Conservation (phyloP, 192 early-diverging fungal genomes). For the Coemansia brasiliensis region DNA sequence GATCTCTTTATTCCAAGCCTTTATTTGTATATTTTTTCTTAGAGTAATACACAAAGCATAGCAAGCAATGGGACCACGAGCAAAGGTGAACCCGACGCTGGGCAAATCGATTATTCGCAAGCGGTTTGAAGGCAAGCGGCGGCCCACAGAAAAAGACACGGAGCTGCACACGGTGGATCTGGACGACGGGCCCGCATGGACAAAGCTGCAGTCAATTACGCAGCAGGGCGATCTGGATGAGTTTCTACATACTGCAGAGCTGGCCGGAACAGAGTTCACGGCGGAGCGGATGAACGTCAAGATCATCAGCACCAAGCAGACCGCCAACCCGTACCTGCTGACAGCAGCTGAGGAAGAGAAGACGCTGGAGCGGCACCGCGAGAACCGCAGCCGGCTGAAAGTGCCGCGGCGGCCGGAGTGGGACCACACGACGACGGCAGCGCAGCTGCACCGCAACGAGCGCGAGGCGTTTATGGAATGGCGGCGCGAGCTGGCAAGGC, state of each 20-base stretch:
- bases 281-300: conserved; percentile 75
- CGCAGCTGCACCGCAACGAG: conserved; percentile 79
- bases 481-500: conserved; percentile 80
- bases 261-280: conserved; percentile 93
- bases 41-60: neutral
- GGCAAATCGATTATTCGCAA: conserved; percentile 50
- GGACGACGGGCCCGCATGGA: conserved; percentile 81
- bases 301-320: conserved; percentile 67
- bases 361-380: conserved; percentile 73
- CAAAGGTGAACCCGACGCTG: conserved; percentile 44
- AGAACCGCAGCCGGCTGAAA: conserved; percentile 71
- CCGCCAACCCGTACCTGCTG: conserved; percentile 79
- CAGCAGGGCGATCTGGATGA: conserved; percentile 96
- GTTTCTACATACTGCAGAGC: conserved; percentile 90
- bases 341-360: conserved; percentile 75
- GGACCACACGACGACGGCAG: conserved; percentile 79
- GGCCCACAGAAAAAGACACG: conserved; percentile 47
- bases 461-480: conserved; percentile 88
- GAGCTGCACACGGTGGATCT: conserved; percentile 81
- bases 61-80: conserved; percentile 23
- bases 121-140: conserved; percentile 54
- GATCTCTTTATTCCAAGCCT: neutral
- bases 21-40: conserved; percentile 7
- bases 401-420: conserved; percentile 89
- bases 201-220: conserved; percentile 91